These are phyloP conservation scores for Rhizopus arrhizus DNA, from an alignment of 371 early-diverging fungal genomes.

Conservation along the genomic window DNA sequence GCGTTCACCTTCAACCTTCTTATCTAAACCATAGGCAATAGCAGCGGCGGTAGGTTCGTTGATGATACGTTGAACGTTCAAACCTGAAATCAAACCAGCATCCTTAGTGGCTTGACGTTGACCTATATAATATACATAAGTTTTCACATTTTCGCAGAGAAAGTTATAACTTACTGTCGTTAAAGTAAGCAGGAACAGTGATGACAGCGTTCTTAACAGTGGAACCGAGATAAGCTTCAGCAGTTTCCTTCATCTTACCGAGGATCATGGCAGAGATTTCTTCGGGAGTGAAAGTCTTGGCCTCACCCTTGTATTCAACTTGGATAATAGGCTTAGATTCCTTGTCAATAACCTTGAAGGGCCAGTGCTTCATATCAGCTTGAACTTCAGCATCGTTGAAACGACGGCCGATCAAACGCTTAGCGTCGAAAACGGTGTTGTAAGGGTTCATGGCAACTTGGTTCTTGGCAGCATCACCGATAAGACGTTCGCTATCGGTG, in stretches of 20 bases:
- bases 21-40: constrained; percentile 92
- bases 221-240: constrained; percentile 83
- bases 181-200: constrained; percentile 93
- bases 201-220: constrained; percentile 89
- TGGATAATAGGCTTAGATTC: constrained; percentile 79
- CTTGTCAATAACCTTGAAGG: constrained; percentile 80
- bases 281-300: constrained; percentile 87
- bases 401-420: constrained; percentile 96
- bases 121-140: constrained; percentile 55
- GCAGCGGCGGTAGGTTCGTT: constrained; percentile 98
- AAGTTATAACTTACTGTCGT: constrained; percentile 41
- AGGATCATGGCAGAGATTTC: constrained; percentile 94
- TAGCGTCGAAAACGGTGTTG: constrained; percentile 94
- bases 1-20: constrained; percentile 74
- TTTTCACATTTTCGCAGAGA: too few relatives aligned
- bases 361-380: constrained; percentile 90
- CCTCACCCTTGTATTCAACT: constrained; percentile 81
- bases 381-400: constrained; percentile 87
- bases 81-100: constrained; percentile 80
- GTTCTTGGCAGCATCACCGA: constrained; percentile 91
- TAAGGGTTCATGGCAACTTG: constrained; percentile 83
- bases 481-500: constrained; percentile 81
- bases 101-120: constrained; percentile 89
- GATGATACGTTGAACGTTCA: constrained; percentile 86
- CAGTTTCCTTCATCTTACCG: constrained; percentile 89